Evolutionary conservation across 2,329 filamentous ascomycete species (phyloP), one percentile per base, ranked within the genome.

Genomic region (Aphanocladium album): DNA sequence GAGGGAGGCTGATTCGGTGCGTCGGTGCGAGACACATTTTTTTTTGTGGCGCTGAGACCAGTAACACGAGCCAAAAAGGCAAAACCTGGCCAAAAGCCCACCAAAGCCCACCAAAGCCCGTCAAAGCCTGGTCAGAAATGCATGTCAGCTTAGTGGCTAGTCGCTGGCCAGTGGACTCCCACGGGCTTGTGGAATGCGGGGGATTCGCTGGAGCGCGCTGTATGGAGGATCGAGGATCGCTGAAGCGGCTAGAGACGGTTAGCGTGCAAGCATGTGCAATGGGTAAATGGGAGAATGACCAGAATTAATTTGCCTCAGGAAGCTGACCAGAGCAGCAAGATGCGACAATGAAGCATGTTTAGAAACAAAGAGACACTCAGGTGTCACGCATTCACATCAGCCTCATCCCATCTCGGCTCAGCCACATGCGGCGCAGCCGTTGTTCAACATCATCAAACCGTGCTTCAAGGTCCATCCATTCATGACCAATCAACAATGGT

Each of bases 91-190:
- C n/a, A 43, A 43, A 17, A 43, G n/a, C 12, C 39, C 47, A 41
- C 27, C 23, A 50, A 21, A n/a, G n/a, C n/a, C n/a, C n/a, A n/a
- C n/a, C n/a, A n/a, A n/a, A n/a, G n/a, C n/a, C n/a, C n/a, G n/a
- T n/a, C n/a, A n/a, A n/a, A n/a, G 54, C 16, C 33, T 37, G 19
- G 21, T 49, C 16, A 56, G 41, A 57, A 58, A 57, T 57, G 54
- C 54, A 57, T 49, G 54, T 57, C 54, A 57, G 54, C 43, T 49
- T 49, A 57, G 54, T 57, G 54, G 54, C 53, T 56, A 37, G 25
- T 33, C n/a, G 9, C 9, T 23, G 50, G 33, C 33, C 12, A 12
- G 33, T 35, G 33, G 33, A 8, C 39, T n/a, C 23, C 21, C 14
- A 12, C 30, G 14, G 49, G 30, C 49, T 30, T 51, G 49, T 51